Evolutionary conservation across 1,284 basidiomycete genomes (phyloP).

Genomic region (Cutaneotrichosporon cavernicola): DNA sequence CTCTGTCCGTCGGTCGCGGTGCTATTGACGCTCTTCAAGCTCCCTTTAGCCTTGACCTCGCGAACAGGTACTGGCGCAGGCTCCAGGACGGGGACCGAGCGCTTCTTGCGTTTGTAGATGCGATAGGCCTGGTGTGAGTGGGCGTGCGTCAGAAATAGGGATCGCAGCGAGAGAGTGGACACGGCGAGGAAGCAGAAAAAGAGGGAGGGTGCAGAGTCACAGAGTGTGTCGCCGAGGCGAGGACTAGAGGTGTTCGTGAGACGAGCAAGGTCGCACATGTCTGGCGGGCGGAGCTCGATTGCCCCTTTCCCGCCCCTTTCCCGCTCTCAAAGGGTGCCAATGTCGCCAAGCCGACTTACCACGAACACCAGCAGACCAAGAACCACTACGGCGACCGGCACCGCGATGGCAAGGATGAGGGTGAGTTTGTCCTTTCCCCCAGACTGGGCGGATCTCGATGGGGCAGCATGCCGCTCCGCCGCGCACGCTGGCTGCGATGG

Average conservation of each 20-base stretch:
- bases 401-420: neutral
- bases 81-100: neutral
- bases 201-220: neutral
- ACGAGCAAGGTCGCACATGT: neutral
- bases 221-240: neutral
- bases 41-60: conserved; percentile 1
- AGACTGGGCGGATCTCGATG: neutral
- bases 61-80: neutral
- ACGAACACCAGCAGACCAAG: neutral
- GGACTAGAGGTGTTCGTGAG: neutral
- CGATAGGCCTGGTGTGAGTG: neutral
- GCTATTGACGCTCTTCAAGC: conserved; percentile 9
- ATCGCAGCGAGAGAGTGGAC: neutral
- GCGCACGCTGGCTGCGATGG: neutral
- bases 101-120: neutral
- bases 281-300: neutral
- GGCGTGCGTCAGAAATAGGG: neutral
- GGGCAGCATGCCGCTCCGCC: neutral
- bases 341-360: neutral
- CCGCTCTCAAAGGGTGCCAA: neutral
- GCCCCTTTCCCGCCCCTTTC: neutral
- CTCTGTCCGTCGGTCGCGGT: neutral
- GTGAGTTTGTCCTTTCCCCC: neutral
- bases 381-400: conserved; percentile 1
- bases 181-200: neutral